Percentiles rank a stretch among this genome's conserved stretches.
Conservation (phyloP, 2,329 filamentous ascomycete species). For the Stachybotrys echinatus region DNA sequence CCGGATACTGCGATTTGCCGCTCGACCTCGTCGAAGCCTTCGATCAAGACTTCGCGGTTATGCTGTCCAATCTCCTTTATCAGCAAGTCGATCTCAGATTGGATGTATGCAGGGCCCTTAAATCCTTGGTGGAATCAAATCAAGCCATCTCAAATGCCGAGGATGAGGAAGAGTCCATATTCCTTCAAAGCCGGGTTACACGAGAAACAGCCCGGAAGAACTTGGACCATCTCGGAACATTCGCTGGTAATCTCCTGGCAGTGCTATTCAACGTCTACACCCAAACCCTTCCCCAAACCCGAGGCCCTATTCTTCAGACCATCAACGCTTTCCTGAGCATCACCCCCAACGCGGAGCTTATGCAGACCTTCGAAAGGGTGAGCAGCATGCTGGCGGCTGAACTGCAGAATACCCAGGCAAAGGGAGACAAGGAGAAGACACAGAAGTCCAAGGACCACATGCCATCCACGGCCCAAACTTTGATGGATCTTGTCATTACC, state of each 20-base stretch:
- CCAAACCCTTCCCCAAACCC: constrained; percentile 86
- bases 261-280: constrained; percentile 99
- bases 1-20: constrained; percentile 91
- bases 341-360: constrained; percentile 70
- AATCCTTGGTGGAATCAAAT: constrained; percentile 87
- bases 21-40: constrained; percentile 73
- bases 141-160: constrained; percentile 67
- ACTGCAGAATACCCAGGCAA: constrained; percentile 44
- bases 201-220: constrained; percentile 74
- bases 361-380: constrained; percentile 84
- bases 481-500: constrained; percentile 95
- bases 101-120: constrained; percentile 81
- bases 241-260: constrained; percentile 84
- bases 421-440: constrained; percentile 56
- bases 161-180: constrained; percentile 62
- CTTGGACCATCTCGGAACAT: constrained; percentile 70
- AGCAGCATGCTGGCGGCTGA: constrained; percentile 75
- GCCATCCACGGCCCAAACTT: constrained; percentile 87
- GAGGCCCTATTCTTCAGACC: constrained; percentile 85
- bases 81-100: constrained; percentile 82
- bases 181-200: constrained; percentile 73
- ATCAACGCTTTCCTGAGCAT: constrained; percentile 95
- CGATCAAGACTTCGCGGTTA: constrained; percentile 83
- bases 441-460: constrained; percentile 62
- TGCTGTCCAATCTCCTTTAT: constrained; percentile 87